Base-by-base conservation (phyloP, 306 rosid genomes). In the Cicer cuneatum region DNA sequence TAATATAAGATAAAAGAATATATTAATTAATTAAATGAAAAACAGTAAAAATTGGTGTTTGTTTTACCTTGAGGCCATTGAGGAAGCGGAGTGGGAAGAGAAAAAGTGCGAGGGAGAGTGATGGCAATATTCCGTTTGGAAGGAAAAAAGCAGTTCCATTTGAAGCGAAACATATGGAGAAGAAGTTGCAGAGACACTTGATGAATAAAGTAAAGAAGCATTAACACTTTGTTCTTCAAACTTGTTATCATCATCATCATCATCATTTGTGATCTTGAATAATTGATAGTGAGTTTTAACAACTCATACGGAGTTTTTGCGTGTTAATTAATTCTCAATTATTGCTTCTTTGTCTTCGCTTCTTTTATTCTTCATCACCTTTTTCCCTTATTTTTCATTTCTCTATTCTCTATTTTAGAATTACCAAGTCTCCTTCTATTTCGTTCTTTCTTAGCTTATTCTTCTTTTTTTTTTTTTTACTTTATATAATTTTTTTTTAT, bases 41-140 rank as follows among this genome's bases (percentile, higher is more conserved):
- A 45, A 45, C 14, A 10, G 33, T 29, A 29, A 29, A 29, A 47
- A 12, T 47, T 47, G 6, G 57, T 40, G 43, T 40, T 1, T 7
- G 2, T 47, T 52, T 8, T 48, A 68, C 96, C 94, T 78, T 59
- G 81, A 63, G 98, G 95, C 96, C 98, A 93, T 59, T 57, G 71
- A 2, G 93, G 90, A 65, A 85, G 72, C 3, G 90, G 79, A 72
- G 85, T 66, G 19, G 93, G 89, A 63, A 89, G 86, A 60, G 88
- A 88, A 80, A 85, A 92, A 38, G 75, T 9, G 40, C 61, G 70
- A 53, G 85, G 78, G 75, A 78, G 88, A 24, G 64, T 57, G 35
- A 56, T 41, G 48, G 60, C 71, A 1, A 24, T 29, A 29, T 67
- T 33, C 37, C 46, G 38, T 19, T 87, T 86, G 87, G 86, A 67